Evolutionary conservation across 441 rosid genomes (phyloP), one percentile per base, ranked within the genome.

Genomic region (Erodium texanum): DNA sequence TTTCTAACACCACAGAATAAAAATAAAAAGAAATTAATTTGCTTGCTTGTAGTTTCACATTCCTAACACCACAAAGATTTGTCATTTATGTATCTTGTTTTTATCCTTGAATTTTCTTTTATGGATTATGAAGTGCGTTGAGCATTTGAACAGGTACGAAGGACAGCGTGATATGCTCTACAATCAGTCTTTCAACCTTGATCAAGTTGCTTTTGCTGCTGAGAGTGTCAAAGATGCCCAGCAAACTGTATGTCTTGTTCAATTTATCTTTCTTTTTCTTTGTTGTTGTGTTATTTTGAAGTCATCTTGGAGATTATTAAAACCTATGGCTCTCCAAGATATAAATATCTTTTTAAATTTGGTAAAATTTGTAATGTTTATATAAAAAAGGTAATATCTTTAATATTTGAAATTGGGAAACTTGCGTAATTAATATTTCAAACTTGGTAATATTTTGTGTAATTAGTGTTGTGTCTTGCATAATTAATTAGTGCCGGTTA

Each of bases 181-280:
- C 74, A 90, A 88, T 77, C 98, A 95, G 69, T 90, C 98, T 0
- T 92, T 87, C 80, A 95, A 89, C 76, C 99, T 95, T 22, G 98
- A 95, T 79, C 99, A 95, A 89, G 98, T 95, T 74, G 83, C 96
- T 59, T 90, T 87, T 77, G 97, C 99, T 24, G 74, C 97, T 12
- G 98, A 95, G 83, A 96, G 98, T 41, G 78, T 92, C 78, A 90
- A 92, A 85, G 98, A 95, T 81, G 99, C 98, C 27, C 99, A 95
- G 38, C 95, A 92, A 83, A 92, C 96, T 50, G 97, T 92, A 89
- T 68, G 85, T 82, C 36, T 71, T 66, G 2, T 24, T 54, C 24
- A 6, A n/a, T 36, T 65, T 24, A 18, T 29, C 22, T 62, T 23
- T 19, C 22, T 10, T 7, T 41, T 32, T 14, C 22, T 10, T 7